Evolutionary conservation across 2,329 filamentous ascomycete species (phyloP).

Genomic region (Aspergillus calidoustus): DNA sequence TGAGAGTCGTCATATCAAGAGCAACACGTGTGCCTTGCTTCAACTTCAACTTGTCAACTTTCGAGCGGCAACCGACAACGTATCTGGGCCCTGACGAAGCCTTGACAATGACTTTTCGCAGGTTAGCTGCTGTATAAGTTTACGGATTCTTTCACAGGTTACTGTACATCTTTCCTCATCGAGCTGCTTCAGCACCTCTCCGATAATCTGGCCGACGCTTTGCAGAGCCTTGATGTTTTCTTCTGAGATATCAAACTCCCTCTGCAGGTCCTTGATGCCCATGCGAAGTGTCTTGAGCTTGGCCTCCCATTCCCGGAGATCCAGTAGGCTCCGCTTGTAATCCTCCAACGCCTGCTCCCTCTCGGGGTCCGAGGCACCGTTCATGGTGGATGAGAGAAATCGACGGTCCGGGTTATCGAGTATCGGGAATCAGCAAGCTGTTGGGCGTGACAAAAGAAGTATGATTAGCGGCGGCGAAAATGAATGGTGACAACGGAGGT

Average conservation of each 20-base stretch:
- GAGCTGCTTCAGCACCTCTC: conserved; percentile 97
- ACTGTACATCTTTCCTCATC: conserved; percentile 95
- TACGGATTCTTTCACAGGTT: neutral
- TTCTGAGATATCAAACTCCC: conserved; percentile 94
- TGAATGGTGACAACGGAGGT: conserved; percentile 19
- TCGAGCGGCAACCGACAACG: conserved; percentile 96
- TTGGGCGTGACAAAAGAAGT: neutral
- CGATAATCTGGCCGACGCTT: conserved; percentile 98
- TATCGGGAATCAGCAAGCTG: neutral
- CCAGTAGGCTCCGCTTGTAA: conserved; percentile 81
- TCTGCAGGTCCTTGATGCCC: conserved; percentile 94
- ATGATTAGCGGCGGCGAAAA: neutral
- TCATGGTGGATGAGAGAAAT: conserved; percentile 36
- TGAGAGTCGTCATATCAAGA: conserved; percentile 98
- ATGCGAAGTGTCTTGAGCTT: conserved; percentile 93
- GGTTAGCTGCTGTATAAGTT: conserved; percentile 23
- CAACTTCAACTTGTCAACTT: conserved; percentile 95
- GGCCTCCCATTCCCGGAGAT: conserved; percentile 97
- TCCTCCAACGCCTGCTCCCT: conserved; percentile 72
- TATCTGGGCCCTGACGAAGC: conserved; percentile 96
- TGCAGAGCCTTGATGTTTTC: conserved; percentile 99
- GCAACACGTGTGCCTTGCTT: conserved; percentile 98
- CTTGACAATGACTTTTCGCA: conserved; percentile 84
- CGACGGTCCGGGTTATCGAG: conserved; percentile 7
- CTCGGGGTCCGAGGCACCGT: conserved; percentile 55